Evolutionary conservation across 1,284 basidiomycete genomes (phyloP), one percentile per base, ranked within the genome.

Genomic region (Marasmius oreades): DNA sequence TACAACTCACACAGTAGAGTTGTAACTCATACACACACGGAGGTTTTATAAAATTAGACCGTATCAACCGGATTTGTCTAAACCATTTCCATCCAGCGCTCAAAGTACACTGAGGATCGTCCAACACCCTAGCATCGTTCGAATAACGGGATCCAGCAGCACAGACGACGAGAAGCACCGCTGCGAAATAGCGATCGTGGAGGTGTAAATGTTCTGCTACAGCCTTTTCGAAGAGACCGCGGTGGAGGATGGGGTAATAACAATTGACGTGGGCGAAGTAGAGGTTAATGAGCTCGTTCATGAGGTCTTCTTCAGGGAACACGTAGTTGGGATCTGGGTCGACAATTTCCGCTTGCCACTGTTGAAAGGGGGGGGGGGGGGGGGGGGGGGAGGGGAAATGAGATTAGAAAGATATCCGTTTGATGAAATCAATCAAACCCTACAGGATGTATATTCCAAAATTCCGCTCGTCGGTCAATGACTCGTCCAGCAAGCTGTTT

Each of bases 241-340:
- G 77, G 63, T 91, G 88, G 6, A 92, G 69, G n/a, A 91, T 70
- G 2, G 84, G 82, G n/a, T 78, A 67, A 55, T 79, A 70, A 11
- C 69, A 62, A 65, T 88, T 85, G 62, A 77, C 63, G 47, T 77
- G 62, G 4, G 60, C 58, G 65, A 91, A 91, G 66, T 82, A 90
- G 11, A 82, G 71, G 16, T 85, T 76, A 56, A 90, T 73, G 36
- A 92, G 76, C 1, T 56, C 55, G 3, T 63, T 61, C 23, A 81
- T 74, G 14, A 91, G 72, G 52, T 86, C 84, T 1, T 70, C 61
- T 0, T 75, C 72, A 0, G 84, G 83, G 56, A 83, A 85, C 18
- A 63, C 12, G 12, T 53, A 57, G 12, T 51, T 57, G 3, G 51
- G 51, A 8, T 26, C 20, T 24, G 39, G 22, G 16, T 52, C 60